phyloP scores from a whole-genome alignment of 257 asterid species.

The Hygrophila difformis region DNA sequence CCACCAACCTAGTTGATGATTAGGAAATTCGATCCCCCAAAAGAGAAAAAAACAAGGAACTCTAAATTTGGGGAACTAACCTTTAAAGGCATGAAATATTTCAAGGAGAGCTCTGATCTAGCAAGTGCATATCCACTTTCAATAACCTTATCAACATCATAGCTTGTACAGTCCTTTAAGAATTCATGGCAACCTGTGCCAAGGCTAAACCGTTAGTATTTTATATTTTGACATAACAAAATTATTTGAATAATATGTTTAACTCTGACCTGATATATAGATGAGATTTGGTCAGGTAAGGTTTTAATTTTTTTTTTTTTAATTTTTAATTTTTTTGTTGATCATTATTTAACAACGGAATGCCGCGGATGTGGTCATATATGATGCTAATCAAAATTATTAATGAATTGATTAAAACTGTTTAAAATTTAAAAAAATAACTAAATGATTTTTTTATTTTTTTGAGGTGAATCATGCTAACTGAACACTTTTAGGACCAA shows the following conservation, averaged over 20 bases:
- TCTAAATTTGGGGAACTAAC: conserved; percentile 24
- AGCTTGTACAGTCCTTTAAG: conserved; percentile 62
- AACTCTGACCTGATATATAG: too few species aligned
- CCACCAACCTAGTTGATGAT: background rate
- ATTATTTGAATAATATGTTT: background rate
- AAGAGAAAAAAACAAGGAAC: background rate
- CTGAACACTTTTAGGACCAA: too few species aligned
- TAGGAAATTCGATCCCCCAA: conserved; percentile 7
- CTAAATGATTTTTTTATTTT: too few species aligned
- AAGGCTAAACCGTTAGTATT: conserved; percentile 5
- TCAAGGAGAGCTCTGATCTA: conserved; percentile 62
- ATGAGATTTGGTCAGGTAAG: too few species aligned
- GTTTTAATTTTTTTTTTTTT: too few species aligned
- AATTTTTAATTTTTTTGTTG: too few species aligned
- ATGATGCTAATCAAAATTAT: too few species aligned
- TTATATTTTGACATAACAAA: background rate
- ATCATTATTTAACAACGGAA: too few species aligned
- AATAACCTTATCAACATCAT: conserved; percentile 74
- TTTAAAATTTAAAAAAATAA: too few species aligned
- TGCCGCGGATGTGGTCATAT: too few species aligned
- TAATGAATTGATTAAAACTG: too few species aligned
- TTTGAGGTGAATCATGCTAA: too few species aligned
- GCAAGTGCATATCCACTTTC: conserved; percentile 72
- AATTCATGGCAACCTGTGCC: conserved; percentile 90
- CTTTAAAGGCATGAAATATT: conserved; percentile 78